phyloP scores from a whole-genome alignment of 768 basidiomycete species.

The Psilocybe sp. region DNA sequence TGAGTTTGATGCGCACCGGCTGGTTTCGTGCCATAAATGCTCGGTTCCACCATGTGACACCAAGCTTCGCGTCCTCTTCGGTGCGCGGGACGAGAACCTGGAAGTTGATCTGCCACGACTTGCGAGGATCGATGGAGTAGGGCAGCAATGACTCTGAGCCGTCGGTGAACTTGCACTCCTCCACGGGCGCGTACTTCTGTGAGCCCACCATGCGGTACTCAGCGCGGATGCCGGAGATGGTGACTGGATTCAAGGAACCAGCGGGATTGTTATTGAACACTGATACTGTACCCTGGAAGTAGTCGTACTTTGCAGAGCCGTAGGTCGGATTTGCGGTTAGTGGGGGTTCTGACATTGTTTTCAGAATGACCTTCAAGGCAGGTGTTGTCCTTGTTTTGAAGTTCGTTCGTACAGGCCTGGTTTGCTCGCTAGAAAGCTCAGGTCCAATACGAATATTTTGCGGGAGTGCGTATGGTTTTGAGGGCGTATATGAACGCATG shows the following conservation, averaged over 20 bases:
- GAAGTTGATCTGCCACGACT: conserved; percentile 29
- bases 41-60: conserved; percentile 30
- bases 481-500: conserved; percentile 31
- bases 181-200: conserved; percentile 26
- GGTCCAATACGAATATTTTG: conserved; percentile 29
- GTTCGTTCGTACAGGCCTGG: conserved; percentile 30
- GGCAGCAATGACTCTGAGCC: conserved; percentile 19
- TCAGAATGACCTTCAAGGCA: conserved; percentile 29
- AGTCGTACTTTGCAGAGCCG: conserved; percentile 22
- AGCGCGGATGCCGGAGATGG: conserved; percentile 30
- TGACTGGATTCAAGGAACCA: conserved; percentile 28
- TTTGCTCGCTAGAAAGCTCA: conserved; percentile 26
- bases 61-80: conserved; percentile 28
- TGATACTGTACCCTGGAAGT: conserved; percentile 30
- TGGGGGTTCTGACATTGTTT: conserved; percentile 32
- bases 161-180: conserved; percentile 25
- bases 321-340: conserved; percentile 30
- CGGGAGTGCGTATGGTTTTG: conserved; percentile 29
- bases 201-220: conserved; percentile 35
- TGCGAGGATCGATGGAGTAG: conserved; percentile 34
- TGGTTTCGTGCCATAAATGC: conserved; percentile 30
- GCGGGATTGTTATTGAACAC: conserved; percentile 36
- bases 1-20: conserved; percentile 34
- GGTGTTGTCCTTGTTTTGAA: conserved; percentile 34
- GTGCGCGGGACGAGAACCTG: conserved; percentile 28